phyloP scores from a whole-genome alignment of 164 flowering plant genomes.

The Euptelea pleiosperma region DNA sequence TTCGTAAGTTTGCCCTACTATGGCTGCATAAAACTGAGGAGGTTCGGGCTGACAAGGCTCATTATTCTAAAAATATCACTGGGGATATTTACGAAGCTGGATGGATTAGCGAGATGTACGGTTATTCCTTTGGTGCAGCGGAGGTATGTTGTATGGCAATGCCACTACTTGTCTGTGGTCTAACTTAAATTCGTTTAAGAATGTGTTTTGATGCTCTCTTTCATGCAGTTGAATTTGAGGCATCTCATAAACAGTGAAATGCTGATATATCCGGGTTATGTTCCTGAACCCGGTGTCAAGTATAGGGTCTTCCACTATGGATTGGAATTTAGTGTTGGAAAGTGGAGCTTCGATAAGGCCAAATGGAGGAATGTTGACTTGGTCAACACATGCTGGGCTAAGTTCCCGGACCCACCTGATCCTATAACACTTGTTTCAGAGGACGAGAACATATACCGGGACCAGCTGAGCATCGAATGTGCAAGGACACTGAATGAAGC shows the following conservation, averaged over 20 bases:
- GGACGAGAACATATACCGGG: conserved; percentile 44
- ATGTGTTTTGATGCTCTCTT: conserved; percentile 6
- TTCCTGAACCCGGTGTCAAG: conserved; percentile 65
- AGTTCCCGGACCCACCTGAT: conserved; percentile 92
- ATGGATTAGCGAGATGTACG: conserved; percentile 99
- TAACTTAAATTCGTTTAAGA: too few species aligned
- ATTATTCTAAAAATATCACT: conserved; percentile 76
- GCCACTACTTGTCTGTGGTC: too few species aligned
- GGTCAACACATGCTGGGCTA: conserved; percentile 86
- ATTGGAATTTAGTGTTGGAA: conserved; percentile 66
- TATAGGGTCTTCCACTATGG: conserved; percentile 95
- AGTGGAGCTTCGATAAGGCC: conserved; percentile 98
- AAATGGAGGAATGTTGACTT: conserved; percentile 75
- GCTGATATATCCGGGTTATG: conserved; percentile 87
- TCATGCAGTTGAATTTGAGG: conserved; percentile 73
- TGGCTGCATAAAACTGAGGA: conserved; percentile 98
- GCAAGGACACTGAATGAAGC: conserved; percentile 71
- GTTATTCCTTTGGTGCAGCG: conserved; percentile 96
- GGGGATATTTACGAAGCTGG: conserved; percentile 91
- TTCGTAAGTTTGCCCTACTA: conserved; percentile 69
- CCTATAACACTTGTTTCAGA: conserved; percentile 49
- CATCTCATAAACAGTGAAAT: conserved; percentile 64
- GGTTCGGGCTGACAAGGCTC: conserved; percentile 91
- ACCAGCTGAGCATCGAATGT: conserved; percentile 86
- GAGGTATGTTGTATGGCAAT: conserved; percentile 72